A percentile compares a stretch with the other conserved stretches of the same genome.
These are phyloP conservation scores for Adansonia rubrostipa DNA, from an alignment of 441 rosid genomes.

Conservation along the genomic window DNA sequence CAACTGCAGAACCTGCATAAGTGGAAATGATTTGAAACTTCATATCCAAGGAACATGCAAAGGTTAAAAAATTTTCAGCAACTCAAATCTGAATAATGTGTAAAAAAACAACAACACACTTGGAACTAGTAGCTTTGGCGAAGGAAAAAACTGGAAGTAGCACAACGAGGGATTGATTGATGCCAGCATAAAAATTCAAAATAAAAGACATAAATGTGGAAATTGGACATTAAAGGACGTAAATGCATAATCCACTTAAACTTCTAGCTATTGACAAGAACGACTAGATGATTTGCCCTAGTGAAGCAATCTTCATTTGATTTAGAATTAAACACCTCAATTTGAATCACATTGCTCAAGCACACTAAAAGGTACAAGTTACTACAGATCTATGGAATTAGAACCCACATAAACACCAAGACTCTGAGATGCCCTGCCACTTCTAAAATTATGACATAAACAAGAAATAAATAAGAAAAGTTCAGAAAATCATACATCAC, in stretches of 20 bases:
- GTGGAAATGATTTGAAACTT: constrained; percentile 32
- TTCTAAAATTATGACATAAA: constrained; percentile 15
- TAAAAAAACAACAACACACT: background rate
- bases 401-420: constrained; percentile 2
- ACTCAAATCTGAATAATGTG: constrained; percentile 8
- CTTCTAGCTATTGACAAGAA: background rate
- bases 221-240: constrained; percentile 13
- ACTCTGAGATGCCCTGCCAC: constrained; percentile 10
- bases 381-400: background rate
- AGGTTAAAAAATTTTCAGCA: constrained; percentile 22
- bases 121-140: background rate
- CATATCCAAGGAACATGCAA: constrained; percentile 15
- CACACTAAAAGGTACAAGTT: background rate
- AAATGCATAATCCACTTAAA: constrained; percentile 3
- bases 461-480: constrained; percentile 8
- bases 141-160: background rate
- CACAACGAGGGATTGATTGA: background rate
- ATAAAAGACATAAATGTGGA: background rate
- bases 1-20: constrained; percentile 89
- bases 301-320: background rate
- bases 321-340: constrained; percentile 9
- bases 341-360: constrained; percentile 12
- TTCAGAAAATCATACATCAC: constrained; percentile 1
- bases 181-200: constrained; percentile 14
- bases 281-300: background rate